phyloP scores from a whole-genome alignment of 805 yeast species.

The Millerozyma miso region DNA sequence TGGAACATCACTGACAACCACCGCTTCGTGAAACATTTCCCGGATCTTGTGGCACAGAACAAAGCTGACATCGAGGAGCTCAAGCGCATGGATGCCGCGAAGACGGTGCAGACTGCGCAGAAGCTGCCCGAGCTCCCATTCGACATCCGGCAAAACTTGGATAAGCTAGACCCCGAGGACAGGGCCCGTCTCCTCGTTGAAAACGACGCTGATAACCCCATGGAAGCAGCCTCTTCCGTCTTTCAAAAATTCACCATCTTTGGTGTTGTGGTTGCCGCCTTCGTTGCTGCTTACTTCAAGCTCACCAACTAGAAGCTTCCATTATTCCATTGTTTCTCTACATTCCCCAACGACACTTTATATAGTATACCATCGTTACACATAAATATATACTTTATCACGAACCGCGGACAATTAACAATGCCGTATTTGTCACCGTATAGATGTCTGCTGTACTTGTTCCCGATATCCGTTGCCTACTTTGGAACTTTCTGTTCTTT shows the following conservation, averaged over 20 bases:
- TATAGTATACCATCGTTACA: too few species aligned
- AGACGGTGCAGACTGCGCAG: slow-evolving; percentile 2
- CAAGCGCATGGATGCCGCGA: neutral
- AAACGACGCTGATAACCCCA: neutral
- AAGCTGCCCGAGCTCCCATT: slow-evolving; percentile 15
- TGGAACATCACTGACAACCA: slow-evolving; percentile 58
- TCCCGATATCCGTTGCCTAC: too few species aligned
- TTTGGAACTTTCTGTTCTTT: too few species aligned
- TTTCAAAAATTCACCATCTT: slow-evolving; percentile 16
- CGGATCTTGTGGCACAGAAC: slow-evolving; percentile 56
- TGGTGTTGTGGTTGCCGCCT: slow-evolving; percentile 31
- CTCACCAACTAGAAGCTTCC: slow-evolving; percentile 6
- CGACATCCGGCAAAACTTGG: slow-evolving; percentile 27
- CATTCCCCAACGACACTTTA: too few species aligned
- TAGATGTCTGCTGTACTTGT: neutral
- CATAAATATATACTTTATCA: too few species aligned
- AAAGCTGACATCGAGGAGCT: slow-evolving; percentile 22
- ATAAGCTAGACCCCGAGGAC: slow-evolving; percentile 62
- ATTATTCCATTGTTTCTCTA: too few species aligned
- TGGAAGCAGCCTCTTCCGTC: slow-evolving; percentile 12
- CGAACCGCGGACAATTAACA: neutral
- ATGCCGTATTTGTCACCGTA: neutral
- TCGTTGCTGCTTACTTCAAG: slow-evolving; percentile 25
- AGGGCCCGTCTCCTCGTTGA: slow-evolving; percentile 40
- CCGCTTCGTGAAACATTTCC: slow-evolving; percentile 60